These are phyloP conservation scores for Gnomoniopsis sp. DNA, from an alignment of 2,329 filamentous ascomycete species.

Conservation along the genomic window DNA sequence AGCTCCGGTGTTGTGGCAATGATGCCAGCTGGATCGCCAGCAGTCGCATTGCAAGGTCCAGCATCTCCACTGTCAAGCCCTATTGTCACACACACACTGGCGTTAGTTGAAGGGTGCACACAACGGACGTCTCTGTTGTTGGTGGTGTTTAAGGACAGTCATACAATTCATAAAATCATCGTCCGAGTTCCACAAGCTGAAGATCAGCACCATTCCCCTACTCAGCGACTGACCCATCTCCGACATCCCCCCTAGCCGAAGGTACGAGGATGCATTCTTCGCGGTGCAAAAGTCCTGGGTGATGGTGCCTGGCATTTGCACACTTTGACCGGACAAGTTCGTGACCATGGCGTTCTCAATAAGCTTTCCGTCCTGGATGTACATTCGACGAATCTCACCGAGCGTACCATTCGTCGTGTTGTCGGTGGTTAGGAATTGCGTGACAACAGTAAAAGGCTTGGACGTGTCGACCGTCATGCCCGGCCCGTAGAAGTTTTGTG, in stretches of 20 bases:
- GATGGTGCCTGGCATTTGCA: slow-evolving; percentile 18
- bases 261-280: background rate
- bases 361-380: slow-evolving; percentile 43
- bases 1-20: background rate
- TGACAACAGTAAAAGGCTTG: slow-evolving; percentile 37
- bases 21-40: background rate
- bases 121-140: no score
- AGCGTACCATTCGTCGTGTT: slow-evolving; percentile 28
- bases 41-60: background rate
- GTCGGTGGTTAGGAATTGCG: slow-evolving; percentile 40
- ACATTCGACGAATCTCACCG: slow-evolving; percentile 43
- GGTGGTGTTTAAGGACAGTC: background rate
- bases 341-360: slow-evolving; percentile 34
- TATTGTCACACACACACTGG: background rate
- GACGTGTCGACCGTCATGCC: slow-evolving; percentile 25
- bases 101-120: background rate
- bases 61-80: background rate
- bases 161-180: background rate
- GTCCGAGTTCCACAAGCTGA: slow-evolving; percentile 3
- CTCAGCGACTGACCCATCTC: background rate
- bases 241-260: background rate
- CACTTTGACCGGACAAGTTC: slow-evolving; percentile 14
- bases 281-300: slow-evolving; percentile 22
- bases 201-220: slow-evolving; percentile 2
- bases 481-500: slow-evolving; percentile 24